A percentile compares a stretch with the other conserved stretches of the same genome.
These are phyloP conservation scores for Cardamine chenopodiifolia DNA, from an alignment of 345 rosid genomes.

Conservation along the genomic window DNA sequence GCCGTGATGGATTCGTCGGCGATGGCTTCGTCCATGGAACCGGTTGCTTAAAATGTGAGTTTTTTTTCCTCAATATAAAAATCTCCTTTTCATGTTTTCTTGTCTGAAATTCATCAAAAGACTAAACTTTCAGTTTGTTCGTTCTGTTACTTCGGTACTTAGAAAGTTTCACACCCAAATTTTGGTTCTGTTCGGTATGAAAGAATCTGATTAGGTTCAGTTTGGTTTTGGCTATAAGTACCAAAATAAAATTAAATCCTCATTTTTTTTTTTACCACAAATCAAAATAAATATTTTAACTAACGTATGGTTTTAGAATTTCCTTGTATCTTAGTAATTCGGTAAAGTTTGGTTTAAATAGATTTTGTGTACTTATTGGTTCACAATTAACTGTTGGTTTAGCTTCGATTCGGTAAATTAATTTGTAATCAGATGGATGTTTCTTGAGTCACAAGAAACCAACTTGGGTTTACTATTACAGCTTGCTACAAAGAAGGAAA, in stretches of 20 bases:
- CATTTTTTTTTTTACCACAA: too few relatives aligned
- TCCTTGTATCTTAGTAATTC: too few relatives aligned
- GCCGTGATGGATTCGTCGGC: conserved; percentile 71
- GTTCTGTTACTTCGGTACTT: too few relatives aligned
- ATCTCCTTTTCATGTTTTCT: background rate
- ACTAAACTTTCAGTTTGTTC: too few relatives aligned
- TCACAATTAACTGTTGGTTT: background rate
- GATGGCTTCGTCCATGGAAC: conserved; percentile 68
- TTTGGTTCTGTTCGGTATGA: background rate
- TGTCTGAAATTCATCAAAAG: background rate
- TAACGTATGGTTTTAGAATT: too few relatives aligned
- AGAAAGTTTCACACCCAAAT: background rate
- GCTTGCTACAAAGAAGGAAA: conserved; percentile 65
- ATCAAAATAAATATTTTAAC: too few relatives aligned
- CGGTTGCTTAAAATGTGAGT: conserved; percentile 76
- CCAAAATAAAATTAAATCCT: background rate
- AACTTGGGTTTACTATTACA: conserved; percentile 31
- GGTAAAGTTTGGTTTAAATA: background rate
- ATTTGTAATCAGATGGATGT: background rate
- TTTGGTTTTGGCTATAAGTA: background rate
- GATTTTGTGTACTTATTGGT: too few relatives aligned
- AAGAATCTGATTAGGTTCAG: background rate
- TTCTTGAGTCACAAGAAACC: conserved; percentile 24
- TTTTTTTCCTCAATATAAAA: background rate
- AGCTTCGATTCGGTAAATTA: background rate